Evolutionary conservation across 2,329 filamentous ascomycete genomes (phyloP).

Genomic region (Aspergillus carbonarius): DNA sequence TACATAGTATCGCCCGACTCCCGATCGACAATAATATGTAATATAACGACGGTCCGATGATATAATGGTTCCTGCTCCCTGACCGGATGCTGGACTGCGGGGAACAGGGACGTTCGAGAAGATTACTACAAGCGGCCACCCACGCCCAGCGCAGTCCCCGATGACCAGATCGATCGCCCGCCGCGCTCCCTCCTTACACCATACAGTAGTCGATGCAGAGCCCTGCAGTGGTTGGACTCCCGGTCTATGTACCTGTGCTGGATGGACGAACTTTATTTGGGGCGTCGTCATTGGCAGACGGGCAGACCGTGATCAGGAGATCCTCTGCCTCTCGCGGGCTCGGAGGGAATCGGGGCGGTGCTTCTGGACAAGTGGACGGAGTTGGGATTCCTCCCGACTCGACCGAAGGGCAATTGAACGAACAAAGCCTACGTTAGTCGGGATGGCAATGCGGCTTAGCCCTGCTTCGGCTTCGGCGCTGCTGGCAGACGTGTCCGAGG

Average conservation of each 20-base stretch:
- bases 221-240: background rate
- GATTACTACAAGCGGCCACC: background rate
- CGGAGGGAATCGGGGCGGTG: background rate
- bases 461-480: background rate
- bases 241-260: slow-evolving; percentile 4
- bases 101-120: slow-evolving; percentile 3
- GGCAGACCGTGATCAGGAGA: background rate
- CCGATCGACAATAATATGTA: background rate
- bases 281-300: background rate
- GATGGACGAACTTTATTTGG: slow-evolving; percentile 1
- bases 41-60: too few relatives aligned
- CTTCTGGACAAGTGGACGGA: too few relatives aligned
- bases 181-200: background rate
- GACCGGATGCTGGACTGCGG: background rate
- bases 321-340: background rate
- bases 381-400: background rate
- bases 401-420: background rate
- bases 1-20: too few relatives aligned
- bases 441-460: background rate
- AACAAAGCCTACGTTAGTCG: background rate
- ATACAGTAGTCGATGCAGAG: background rate
- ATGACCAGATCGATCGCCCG: slow-evolving; percentile 1
- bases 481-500: background rate
- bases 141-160: background rate
- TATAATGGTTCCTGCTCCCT: background rate